Conservation (phyloP, 176 grass and related monocot genomes). For the Otatea glauca region DNA sequence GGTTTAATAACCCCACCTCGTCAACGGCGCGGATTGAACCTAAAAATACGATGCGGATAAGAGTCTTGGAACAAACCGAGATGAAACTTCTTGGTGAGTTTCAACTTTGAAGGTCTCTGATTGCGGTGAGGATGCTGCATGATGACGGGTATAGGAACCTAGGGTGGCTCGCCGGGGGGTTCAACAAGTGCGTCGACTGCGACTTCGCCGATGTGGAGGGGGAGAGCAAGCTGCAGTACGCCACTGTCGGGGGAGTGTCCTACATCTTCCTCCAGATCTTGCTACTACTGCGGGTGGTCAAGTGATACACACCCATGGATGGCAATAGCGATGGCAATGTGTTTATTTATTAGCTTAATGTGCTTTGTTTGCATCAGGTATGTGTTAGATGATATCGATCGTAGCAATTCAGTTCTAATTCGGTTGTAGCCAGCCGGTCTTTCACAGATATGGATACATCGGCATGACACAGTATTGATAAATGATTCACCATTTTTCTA, state of each 20-base stretch:
- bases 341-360: not conserved
- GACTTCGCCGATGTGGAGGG: conserved; percentile 72
- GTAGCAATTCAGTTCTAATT: not conserved
- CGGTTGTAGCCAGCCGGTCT: not conserved
- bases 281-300: conserved; percentile 53
- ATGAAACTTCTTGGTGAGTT: not conserved
- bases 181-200: conserved; percentile 66
- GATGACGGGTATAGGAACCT: conserved; percentile 82
- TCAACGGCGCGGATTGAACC: conserved; percentile 41
- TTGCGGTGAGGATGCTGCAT: conserved; percentile 77
- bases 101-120: conserved; percentile 67
- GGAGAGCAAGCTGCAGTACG: conserved; percentile 78
- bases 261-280: conserved; percentile 88
- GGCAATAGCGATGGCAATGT: not conserved
- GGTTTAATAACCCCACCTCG: not conserved
- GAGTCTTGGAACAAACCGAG: not conserved
- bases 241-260: conserved; percentile 80
- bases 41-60: conserved; percentile 44
- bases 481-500: too few species aligned
- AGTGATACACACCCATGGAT: conserved; percentile 17
- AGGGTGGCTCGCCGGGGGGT: conserved; percentile 84
- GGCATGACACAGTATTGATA: too few species aligned
- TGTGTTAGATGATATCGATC: not conserved
- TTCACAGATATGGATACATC: too few species aligned
- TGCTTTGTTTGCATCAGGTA: not conserved